Evolutionary conservation across 345 rosid genomes (phyloP).

Genomic region (Boechera retrofracta): DNA sequence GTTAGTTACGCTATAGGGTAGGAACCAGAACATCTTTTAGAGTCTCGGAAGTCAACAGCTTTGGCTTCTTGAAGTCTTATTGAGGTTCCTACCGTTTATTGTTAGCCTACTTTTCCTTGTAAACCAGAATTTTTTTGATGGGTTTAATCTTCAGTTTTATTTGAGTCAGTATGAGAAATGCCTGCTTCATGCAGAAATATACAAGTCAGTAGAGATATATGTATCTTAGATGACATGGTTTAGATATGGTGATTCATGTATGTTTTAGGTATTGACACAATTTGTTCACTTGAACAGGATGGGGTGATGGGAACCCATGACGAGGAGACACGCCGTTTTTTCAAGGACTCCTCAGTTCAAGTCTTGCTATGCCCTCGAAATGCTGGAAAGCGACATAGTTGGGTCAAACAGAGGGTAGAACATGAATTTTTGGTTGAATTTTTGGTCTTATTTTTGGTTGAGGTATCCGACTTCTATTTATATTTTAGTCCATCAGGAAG

Average conservation of each 20-base stretch:
- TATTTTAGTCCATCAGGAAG: constrained; percentile 64
- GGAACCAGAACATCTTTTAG: not conserved
- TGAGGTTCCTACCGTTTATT: not conserved
- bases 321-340: constrained; percentile 93
- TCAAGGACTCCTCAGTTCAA: constrained; percentile 92
- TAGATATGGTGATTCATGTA: not conserved
- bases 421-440: constrained; percentile 9
- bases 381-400: constrained; percentile 95
- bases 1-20: constrained; percentile 18
- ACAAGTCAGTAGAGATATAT: not conserved
- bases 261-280: constrained; percentile 6
- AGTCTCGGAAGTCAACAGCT: not conserved
- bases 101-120: constrained; percentile 13
- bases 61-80: constrained; percentile 2
- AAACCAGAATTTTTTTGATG: not conserved
- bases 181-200: not conserved
- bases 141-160: not conserved
- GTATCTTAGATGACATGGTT: constrained; percentile 10
- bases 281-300: constrained; percentile 58
- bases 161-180: not conserved
- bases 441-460: constrained; percentile 7
- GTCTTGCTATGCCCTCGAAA: constrained; percentile 89
- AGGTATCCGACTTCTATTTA: constrained; percentile 26
- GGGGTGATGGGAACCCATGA: constrained; percentile 97
- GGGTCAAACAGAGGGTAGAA: constrained; percentile 82